A percentile compares a stretch with the other conserved stretches of the same genome.
Evolutionary conservation across 2,329 filamentous ascomycete genomes (phyloP).

Genomic region (Trichoderma simmonsii): DNA sequence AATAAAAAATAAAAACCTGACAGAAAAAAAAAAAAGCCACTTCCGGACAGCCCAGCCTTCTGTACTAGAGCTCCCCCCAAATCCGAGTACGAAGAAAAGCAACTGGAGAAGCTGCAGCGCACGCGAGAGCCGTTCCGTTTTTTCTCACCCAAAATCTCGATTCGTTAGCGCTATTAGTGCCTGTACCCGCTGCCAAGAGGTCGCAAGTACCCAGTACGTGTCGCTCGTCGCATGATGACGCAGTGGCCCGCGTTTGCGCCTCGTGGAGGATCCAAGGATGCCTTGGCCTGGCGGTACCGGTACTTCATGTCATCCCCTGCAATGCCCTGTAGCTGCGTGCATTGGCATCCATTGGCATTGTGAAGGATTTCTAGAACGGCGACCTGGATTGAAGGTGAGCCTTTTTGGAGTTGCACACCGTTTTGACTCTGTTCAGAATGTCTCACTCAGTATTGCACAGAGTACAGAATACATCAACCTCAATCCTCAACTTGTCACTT

Average conservation of each 20-base stretch:
- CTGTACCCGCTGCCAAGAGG: neutral
- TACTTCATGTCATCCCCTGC: neutral
- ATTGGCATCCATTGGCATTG: neutral
- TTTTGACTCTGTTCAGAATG: neutral
- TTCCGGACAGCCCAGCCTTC: neutral
- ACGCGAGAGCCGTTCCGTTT: neutral
- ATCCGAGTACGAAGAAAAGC: slow-evolving; percentile 5
- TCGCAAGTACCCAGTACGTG: neutral
- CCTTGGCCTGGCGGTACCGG: neutral
- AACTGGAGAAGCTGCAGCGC: no score
- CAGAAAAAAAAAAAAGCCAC: neutral
- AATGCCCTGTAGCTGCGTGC: neutral
- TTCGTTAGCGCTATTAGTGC: neutral
- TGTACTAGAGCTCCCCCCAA: neutral
- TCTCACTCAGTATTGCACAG: neutral
- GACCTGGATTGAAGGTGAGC: neutral
- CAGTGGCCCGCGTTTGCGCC: neutral
- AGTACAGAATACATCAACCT: neutral
- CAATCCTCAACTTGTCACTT: neutral
- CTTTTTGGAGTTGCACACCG: neutral
- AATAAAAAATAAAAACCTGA: neutral
- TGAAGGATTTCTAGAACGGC: neutral
- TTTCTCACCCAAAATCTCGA: slow-evolving; percentile 8
- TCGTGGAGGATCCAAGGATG: neutral
- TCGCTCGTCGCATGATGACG: slow-evolving; percentile 4